These are phyloP conservation scores for Penicillium decumbens DNA, from an alignment of 2,329 filamentous ascomycete genomes.

Conservation along the genomic window DNA sequence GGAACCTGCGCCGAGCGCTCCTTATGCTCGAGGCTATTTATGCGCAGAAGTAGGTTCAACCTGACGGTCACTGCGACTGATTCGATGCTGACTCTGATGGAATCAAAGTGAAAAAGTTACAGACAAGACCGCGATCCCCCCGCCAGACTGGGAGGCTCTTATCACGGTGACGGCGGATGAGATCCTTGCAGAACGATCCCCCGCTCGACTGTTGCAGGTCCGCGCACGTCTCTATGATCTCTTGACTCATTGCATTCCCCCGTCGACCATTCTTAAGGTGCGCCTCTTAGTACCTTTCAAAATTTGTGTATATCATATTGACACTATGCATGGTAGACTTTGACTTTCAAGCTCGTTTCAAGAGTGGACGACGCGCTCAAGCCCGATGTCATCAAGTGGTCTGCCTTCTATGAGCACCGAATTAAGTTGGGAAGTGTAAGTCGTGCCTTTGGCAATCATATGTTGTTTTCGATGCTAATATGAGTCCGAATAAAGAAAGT, in stretches of 20 bases:
- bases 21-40: slow-evolving; percentile 97
- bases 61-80: slow-evolving; percentile 1
- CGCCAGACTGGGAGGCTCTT: slow-evolving; percentile 93
- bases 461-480: slow-evolving; percentile 4
- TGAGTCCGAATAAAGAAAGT: slow-evolving; percentile 58
- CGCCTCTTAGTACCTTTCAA: neutral
- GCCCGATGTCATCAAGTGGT: slow-evolving; percentile 89
- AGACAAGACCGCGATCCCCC: slow-evolving; percentile 82
- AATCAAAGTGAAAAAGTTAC: slow-evolving; percentile 74
- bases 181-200: slow-evolving; percentile 89
- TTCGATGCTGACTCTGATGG: slow-evolving; percentile 6
- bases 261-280: slow-evolving; percentile 84
- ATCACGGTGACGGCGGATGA: slow-evolving; percentile 86
- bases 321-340: slow-evolving; percentile 48
- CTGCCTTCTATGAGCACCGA: slow-evolving; percentile 93
- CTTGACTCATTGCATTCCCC: slow-evolving; percentile 92
- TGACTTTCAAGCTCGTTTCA: slow-evolving; percentile 87
- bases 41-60: slow-evolving; percentile 75
- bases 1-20: slow-evolving; percentile 83
- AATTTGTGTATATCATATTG: neutral
- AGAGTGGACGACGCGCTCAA: slow-evolving; percentile 86
- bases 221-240: slow-evolving; percentile 95
- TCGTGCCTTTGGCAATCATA: neutral
- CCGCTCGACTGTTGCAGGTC: slow-evolving; percentile 78
- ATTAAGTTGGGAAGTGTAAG: slow-evolving; percentile 72